Evolutionary conservation across 2,329 filamentous ascomycete genomes (phyloP).

Genomic region (Curvularia sp.): DNA sequence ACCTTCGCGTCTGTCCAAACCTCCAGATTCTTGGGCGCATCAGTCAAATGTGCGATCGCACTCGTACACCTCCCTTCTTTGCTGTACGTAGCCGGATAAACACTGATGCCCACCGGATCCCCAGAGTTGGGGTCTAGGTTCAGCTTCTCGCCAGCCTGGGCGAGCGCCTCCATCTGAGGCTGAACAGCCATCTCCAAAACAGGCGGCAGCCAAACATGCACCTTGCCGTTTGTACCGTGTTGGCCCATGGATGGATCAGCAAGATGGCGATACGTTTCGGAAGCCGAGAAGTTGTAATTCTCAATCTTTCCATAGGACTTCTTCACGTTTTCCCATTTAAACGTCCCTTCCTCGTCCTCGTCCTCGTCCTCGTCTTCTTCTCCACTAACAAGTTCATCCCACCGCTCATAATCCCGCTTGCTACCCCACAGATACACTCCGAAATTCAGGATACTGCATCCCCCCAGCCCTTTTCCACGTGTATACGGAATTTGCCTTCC

Average conservation of each 20-base stretch:
- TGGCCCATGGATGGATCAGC: constrained; percentile 53
- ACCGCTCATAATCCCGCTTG: constrained; percentile 67
- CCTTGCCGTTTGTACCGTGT: constrained; percentile 55
- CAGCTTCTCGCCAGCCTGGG: constrained; percentile 62
- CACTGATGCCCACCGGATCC: constrained; percentile 39
- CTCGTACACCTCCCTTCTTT: constrained; percentile 45
- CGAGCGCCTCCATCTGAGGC: constrained; percentile 62
- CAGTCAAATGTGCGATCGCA: constrained; percentile 48
- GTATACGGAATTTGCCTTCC: constrained; percentile 54
- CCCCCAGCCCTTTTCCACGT: constrained; percentile 60
- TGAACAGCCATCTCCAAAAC: constrained; percentile 65
- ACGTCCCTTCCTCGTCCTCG: constrained; percentile 64
- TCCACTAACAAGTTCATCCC: constrained; percentile 62
- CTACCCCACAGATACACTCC: constrained; percentile 57
- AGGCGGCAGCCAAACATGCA: constrained; percentile 54
- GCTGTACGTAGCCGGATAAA: constrained; percentile 50
- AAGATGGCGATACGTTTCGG: constrained; percentile 54
- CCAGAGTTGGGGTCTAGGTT: constrained; percentile 62
- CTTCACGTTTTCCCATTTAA: constrained; percentile 63
- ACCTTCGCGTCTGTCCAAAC: constrained; percentile 60
- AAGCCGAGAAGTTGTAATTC: constrained; percentile 55
- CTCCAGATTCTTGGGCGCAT: constrained; percentile 60
- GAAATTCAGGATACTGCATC: constrained; percentile 57
- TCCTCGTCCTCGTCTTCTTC: not conserved
- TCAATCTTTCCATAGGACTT: constrained; percentile 62